Evolutionary conservation across 2,329 filamentous ascomycete genomes (phyloP).

Genomic region (Colletotrichum scovillei): DNA sequence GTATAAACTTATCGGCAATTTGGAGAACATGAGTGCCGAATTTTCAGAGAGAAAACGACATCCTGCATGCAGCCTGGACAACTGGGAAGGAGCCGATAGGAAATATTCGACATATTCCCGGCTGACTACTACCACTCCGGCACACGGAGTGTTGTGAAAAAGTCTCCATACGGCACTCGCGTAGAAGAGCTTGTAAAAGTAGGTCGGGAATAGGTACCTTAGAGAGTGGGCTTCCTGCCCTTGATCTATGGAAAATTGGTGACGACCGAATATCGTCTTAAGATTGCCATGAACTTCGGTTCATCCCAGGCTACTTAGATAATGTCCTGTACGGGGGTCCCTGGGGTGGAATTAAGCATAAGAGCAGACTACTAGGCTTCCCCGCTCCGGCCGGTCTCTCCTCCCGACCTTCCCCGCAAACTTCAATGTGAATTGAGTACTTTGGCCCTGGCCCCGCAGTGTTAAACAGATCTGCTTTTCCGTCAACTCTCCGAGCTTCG

Average conservation of each 20-base stretch:
- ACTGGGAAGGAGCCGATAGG: neutral
- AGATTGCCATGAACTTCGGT: neutral
- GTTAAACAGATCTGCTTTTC: constrained; percentile 26
- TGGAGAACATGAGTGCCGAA: neutral
- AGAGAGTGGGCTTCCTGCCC: neutral
- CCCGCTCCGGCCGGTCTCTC: neutral
- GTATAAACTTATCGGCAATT: constrained; percentile 13
- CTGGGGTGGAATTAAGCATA: constrained; percentile 17
- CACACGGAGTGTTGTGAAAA: neutral
- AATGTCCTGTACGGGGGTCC: neutral
- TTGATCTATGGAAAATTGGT: neutral
- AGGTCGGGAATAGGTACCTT: neutral
- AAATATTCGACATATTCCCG: neutral
- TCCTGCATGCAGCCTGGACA: neutral
- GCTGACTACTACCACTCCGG: constrained; percentile 2
- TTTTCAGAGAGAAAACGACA: neutral
- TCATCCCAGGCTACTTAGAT: neutral
- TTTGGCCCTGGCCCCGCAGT: constrained; percentile 9
- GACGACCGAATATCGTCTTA: neutral
- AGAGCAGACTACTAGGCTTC: constrained; percentile 1
- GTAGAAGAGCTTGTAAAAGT: neutral
- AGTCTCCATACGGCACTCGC: neutral
- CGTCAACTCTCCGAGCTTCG: neutral
- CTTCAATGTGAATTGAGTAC: neutral
- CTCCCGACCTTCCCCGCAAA: constrained; percentile 22